Evolutionary conservation across 176 grass and related monocot genomes (phyloP), one percentile per base, ranked within the genome.

Genomic region (Bothriochloa decipiens): DNA sequence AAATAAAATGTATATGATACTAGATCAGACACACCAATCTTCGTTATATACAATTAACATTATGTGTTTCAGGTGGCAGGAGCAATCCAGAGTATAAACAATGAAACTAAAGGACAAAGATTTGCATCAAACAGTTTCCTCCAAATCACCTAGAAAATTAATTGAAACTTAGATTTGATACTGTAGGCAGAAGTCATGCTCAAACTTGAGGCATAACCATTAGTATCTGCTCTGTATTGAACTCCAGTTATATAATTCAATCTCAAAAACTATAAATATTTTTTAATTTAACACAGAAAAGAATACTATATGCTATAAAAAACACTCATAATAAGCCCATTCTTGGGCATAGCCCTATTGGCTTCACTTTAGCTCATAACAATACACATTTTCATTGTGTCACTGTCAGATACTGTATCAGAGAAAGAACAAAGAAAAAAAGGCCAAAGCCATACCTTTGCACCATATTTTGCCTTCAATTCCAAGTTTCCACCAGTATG

Each of bases 401-500:
- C 55, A 60, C 8, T 60, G 22, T 60, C 57, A 23, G 20, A 23
- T 8, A 0, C 5, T 68, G 60, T 67, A 41, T 33, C 42, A 35
- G 63, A 63, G 26, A 35, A 42, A 74, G 39, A 76, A 45, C 3
- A 64, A 63, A 74, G 18, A 22, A 77, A 72, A 72, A 42, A 4
- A 82, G 22, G 2, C 16, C 4, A 84, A 80, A 28, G 80, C 8
- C 32, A 75, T 87, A 91, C 96, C 96, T 99, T 99, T 86, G 96
- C 93, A 86, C 96, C 96, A 90, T 99, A 99, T 74, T 92, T 93
- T 43, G 96, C 85, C 87, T 99, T 99, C 66, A 99, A 75, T 82
- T 99, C 96, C 90, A 99, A 84, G 79, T 99, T 99, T 66, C 96
- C 93, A 87, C 91, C 96, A 89, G 91, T 99, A 91, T 99, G 96